phyloP scores from a whole-genome alignment of 2,329 filamentous ascomycete species.

The Colletotrichum cereale region DNA sequence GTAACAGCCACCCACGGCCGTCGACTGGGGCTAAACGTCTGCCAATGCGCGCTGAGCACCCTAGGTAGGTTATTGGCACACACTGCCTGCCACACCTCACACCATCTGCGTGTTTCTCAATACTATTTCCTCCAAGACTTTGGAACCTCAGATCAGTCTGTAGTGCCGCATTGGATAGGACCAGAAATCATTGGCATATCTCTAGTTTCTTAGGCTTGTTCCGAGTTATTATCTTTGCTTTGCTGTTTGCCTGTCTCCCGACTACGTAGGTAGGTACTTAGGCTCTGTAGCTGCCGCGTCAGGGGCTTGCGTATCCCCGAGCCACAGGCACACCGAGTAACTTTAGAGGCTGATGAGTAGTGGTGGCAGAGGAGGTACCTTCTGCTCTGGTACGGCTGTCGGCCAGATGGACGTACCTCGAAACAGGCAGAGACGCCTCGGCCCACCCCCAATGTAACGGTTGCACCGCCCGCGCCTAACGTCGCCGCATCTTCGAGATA shows the following conservation, averaged over 20 bases:
- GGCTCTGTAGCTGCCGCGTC: not conserved
- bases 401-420: conserved; percentile 28
- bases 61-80: not conserved
- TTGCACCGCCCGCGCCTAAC: conserved; percentile 34
- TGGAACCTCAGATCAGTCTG: not conserved
- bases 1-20: conserved; percentile 34
- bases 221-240: conserved; percentile 19
- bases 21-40: not conserved
- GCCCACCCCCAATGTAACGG: conserved; percentile 27
- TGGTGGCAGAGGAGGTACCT: conserved; percentile 5
- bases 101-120: conserved; percentile 26
- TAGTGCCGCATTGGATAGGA: conserved; percentile 6
- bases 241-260: not conserved
- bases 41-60: not conserved
- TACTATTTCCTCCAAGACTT: conserved; percentile 24
- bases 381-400: not conserved
- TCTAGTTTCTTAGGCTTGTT: not conserved
- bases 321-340: conserved; percentile 25
- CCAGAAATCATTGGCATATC: not conserved
- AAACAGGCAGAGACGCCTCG: conserved; percentile 9
- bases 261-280: not conserved
- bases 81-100: conserved; percentile 17
- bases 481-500: conserved; percentile 29
- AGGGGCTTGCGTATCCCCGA: conserved; percentile 1
- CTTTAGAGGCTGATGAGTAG: not conserved